These are phyloP conservation scores for Carex cristatella DNA, from an alignment of 176 grass and related monocot species.

Conservation along the genomic window DNA sequence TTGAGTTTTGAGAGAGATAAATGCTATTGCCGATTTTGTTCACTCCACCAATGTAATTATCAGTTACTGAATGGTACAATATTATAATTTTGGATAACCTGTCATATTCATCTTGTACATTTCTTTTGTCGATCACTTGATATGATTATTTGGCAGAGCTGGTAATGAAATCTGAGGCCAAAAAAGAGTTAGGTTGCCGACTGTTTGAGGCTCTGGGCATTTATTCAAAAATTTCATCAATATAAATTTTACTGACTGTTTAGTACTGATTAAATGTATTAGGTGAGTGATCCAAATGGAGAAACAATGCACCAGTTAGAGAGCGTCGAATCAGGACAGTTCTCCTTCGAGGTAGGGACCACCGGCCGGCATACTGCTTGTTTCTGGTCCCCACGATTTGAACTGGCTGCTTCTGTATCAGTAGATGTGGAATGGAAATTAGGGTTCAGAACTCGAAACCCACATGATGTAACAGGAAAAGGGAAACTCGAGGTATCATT, in stretches of 20 bases:
- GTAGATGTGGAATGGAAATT: conserved; percentile 46
- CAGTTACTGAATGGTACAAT: background rate
- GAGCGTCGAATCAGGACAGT: conserved; percentile 32
- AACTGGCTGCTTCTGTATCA: conserved; percentile 26
- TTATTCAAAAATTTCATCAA: background rate
- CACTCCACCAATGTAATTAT: background rate
- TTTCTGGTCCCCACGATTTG: conserved; percentile 43
- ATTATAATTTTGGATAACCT: background rate
- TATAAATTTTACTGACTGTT: background rate
- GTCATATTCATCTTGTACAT: background rate
- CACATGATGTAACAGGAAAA: conserved; percentile 19
- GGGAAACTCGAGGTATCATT: conserved; percentile 31
- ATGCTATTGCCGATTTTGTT: background rate
- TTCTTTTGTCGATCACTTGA: background rate
- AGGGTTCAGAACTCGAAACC: conserved; percentile 7
- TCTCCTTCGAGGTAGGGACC: conserved; percentile 29
- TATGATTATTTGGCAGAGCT: background rate
- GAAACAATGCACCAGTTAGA: conserved; percentile 30
- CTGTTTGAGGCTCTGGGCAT: background rate
- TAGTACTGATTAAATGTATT: background rate
- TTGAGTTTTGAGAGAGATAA: background rate
- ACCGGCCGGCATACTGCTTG: conserved; percentile 33
- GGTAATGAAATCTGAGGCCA: background rate
- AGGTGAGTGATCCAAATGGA: conserved; percentile 40
- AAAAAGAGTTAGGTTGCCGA: background rate